phyloP scores from a whole-genome alignment of 208 protist genomes.

The Acanthamoeba triangularis region DNA sequence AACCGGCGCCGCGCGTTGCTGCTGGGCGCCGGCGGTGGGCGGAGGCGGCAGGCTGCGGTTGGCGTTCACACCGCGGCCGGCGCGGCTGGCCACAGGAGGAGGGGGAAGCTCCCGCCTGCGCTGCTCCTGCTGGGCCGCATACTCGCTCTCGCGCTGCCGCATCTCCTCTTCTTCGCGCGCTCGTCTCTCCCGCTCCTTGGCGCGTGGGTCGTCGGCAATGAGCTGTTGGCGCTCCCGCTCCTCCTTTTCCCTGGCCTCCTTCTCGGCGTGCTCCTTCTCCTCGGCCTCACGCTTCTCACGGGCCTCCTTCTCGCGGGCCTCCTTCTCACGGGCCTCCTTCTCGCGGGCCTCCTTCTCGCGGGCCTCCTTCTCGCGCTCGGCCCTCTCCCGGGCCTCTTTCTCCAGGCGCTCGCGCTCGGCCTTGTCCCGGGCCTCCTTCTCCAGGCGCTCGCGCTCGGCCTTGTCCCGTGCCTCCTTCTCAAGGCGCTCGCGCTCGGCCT shows the following conservation, averaged over 20 bases:
- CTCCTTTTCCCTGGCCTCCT: background rate
- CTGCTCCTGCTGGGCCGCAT: background rate
- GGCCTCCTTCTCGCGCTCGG: background rate
- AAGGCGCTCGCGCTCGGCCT: background rate
- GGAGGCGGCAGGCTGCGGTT: background rate
- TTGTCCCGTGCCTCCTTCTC: background rate
- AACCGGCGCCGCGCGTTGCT: no score
- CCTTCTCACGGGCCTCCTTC: background rate
- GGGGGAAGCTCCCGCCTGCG: background rate
- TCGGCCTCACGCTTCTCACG: background rate
- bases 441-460: background rate
- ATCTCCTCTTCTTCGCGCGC: background rate
- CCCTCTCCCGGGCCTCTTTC: background rate
- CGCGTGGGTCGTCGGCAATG: background rate
- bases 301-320: background rate
- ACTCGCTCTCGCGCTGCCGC: background rate
- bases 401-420: background rate
- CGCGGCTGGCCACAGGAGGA: background rate
- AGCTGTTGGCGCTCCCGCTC: background rate
- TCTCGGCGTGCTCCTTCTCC: no score
- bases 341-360: background rate
- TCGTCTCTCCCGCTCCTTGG: background rate
- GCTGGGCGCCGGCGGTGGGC: no score
- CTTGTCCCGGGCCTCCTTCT: background rate
- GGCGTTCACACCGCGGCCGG: background rate